Evolutionary conservation across 108 stramenopile genomes (phyloP).

Genomic region (Nitzschia sp.): DNA sequence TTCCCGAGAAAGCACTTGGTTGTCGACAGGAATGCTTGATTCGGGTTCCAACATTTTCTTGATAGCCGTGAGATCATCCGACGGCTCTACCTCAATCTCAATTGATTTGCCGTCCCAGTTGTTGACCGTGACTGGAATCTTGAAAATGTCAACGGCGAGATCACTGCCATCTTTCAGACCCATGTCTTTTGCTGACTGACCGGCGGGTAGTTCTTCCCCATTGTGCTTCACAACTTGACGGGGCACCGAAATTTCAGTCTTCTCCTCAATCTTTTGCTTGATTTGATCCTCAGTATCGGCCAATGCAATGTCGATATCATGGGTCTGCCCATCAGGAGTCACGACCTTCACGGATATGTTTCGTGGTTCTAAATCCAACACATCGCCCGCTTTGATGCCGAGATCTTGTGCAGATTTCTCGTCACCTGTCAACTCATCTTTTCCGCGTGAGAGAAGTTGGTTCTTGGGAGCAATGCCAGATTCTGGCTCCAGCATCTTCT

Average conservation of each 20-base stretch:
- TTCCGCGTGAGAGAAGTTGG: slow-evolving; percentile 9
- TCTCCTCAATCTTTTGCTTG: slow-evolving; percentile 24
- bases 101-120: slow-evolving; percentile 16
- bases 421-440: slow-evolving; percentile 9
- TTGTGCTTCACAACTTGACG: slow-evolving; percentile 23
- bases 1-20: background rate
- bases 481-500: slow-evolving; percentile 16
- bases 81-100: slow-evolving; percentile 19
- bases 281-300: slow-evolving; percentile 12
- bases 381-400: slow-evolving; percentile 14
- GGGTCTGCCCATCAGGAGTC: slow-evolving; percentile 15
- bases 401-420: background rate
- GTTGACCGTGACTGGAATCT: slow-evolving; percentile 28
- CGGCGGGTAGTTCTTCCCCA: slow-evolving; percentile 15
- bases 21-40: slow-evolving; percentile 20
- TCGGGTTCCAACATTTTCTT: slow-evolving; percentile 24
- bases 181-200: slow-evolving; percentile 14
- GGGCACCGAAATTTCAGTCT: slow-evolving; percentile 9
- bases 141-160: slow-evolving; percentile 19
- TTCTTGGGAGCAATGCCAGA: slow-evolving; percentile 26
- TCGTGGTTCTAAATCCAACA: slow-evolving; percentile 27
- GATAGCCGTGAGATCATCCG: slow-evolving; percentile 1
- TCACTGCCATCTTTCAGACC: slow-evolving; percentile 16
- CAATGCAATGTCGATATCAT: slow-evolving; percentile 9
- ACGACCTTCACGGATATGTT: slow-evolving; percentile 1